Evolutionary conservation across 2,329 filamentous ascomycete species (phyloP).

Genomic region (Phoma sp.): DNA sequence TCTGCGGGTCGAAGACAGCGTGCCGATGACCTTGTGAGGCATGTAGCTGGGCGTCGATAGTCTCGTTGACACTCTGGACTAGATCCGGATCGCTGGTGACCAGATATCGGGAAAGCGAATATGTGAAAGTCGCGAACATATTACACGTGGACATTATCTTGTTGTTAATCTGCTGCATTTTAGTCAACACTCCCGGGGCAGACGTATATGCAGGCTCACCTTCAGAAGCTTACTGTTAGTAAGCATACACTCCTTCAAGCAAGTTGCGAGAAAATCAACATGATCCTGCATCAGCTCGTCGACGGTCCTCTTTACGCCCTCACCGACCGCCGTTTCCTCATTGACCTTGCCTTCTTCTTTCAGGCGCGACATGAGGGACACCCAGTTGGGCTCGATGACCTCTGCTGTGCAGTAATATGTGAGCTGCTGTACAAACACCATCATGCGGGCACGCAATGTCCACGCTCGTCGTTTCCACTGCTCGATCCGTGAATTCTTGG

Average conservation of each 20-base stretch:
- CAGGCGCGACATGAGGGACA: constrained; percentile 86
- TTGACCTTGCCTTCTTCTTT: constrained; percentile 56
- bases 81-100: constrained; percentile 84
- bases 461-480: constrained; percentile 92
- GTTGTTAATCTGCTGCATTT: constrained; percentile 77
- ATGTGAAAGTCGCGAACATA: constrained; percentile 89
- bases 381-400: constrained; percentile 98
- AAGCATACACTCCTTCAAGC: constrained; percentile 98
- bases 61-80: constrained; percentile 62
- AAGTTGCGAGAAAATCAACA: constrained; percentile 96
- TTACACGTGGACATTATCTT: constrained; percentile 97
- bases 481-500: constrained; percentile 74
- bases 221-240: constrained; percentile 94
- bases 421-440: constrained; percentile 95
- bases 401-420: constrained; percentile 97
- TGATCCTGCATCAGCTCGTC: constrained; percentile 99
- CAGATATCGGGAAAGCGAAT: constrained; percentile 83
- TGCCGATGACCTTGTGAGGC: constrained; percentile 25
- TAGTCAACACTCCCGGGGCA: not conserved
- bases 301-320: constrained; percentile 74
- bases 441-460: constrained; percentile 90
- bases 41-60: constrained; percentile 45
- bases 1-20: constrained; percentile 61
- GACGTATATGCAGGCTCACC: constrained; percentile 56
- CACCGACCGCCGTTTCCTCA: constrained; percentile 43